Evolutionary conservation across 2,329 filamentous ascomycete genomes (phyloP), one percentile per base, ranked within the genome.

Genomic region (Penicillium frequentans): DNA sequence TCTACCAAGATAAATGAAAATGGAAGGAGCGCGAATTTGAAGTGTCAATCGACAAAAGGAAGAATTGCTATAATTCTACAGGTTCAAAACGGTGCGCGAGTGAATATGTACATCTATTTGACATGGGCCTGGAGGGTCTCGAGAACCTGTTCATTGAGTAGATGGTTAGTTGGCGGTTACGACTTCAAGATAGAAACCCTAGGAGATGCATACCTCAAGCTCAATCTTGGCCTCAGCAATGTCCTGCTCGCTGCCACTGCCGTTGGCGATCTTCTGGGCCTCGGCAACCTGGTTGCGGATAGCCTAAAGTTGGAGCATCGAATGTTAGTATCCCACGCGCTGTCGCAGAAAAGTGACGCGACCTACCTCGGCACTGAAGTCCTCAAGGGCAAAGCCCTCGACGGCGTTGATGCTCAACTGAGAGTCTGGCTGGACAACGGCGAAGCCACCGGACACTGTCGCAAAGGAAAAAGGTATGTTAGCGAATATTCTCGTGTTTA

Each of bases 171-270:
- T 29, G 9, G 39, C 13, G 16, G 13, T 51, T 26, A 8, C 27
- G 45, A 29, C 37, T 8, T 26, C 33, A 31, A 42, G 29, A 13
- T 23, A 19, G n/a, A 19, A 39, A 19, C 4, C 7, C 31, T 26
- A 26, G 43, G 24, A 44, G 29, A 27, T 52, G 53, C 83, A 75
- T 80, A 96, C 93, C 91, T 99, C 95, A 69, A 99, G 82, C 85
- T 98, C 93, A 77, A 99, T 93, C 87, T 97, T 98, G 68, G 95
- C 95, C 87, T 99, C 95, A 65, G 93, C 93, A 80, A 98, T 90
- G 74, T 98, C 95, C 81, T 92, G 89, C 86, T 97, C 95, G 79
- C 91, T 97, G 73, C 93, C 95, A 74, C 83, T 87, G 73, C 95
- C 95, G 77, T 81, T 87, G 70, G 89, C 92, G 74, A 98, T 88